Conservation (phyloP, 257 asterid genomes). For the Vinca minor region DNA sequence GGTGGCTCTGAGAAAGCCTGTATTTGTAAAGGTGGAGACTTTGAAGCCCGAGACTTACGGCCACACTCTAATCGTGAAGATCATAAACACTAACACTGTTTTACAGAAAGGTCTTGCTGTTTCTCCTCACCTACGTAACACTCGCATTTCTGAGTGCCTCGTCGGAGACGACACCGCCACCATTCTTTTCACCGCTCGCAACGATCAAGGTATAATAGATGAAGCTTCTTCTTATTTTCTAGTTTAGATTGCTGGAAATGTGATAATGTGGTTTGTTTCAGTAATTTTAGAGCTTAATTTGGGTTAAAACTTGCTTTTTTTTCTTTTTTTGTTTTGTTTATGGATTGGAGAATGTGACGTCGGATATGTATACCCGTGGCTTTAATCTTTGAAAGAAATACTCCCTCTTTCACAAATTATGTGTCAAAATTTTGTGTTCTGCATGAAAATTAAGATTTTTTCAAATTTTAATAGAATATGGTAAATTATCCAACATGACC, state of each 20-base stretch:
- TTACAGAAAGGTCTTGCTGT: constrained; percentile 40
- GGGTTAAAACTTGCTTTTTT: no score
- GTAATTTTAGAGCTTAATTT: not conserved
- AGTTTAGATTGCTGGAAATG: not conserved
- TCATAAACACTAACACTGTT: constrained; percentile 37
- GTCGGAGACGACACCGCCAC: constrained; percentile 72
- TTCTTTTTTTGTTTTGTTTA: not conserved
- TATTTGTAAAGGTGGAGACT: constrained; percentile 54
- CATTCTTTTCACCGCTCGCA: constrained; percentile 70
- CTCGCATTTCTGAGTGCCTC: constrained; percentile 67
- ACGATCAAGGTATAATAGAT: constrained; percentile 50
- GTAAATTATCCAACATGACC: no score
- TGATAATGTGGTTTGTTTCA: not conserved
- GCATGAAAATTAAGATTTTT: no score
- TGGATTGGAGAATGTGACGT: not conserved
- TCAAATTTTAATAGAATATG: no score
- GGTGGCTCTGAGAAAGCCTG: constrained; percentile 45
- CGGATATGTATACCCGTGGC: not conserved
- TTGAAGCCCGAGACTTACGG: constrained; percentile 55
- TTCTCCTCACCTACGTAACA: constrained; percentile 38
- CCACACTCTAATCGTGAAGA: constrained; percentile 53
- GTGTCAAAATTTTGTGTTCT: no score
- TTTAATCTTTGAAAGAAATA: not conserved
- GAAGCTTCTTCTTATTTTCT: not conserved
- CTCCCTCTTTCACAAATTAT: no score